Evolutionary conservation across 495 filamentous ascomycete genomes (phyloP), one percentile per base, ranked within the genome.

Genomic region (Penicillium taxi): DNA sequence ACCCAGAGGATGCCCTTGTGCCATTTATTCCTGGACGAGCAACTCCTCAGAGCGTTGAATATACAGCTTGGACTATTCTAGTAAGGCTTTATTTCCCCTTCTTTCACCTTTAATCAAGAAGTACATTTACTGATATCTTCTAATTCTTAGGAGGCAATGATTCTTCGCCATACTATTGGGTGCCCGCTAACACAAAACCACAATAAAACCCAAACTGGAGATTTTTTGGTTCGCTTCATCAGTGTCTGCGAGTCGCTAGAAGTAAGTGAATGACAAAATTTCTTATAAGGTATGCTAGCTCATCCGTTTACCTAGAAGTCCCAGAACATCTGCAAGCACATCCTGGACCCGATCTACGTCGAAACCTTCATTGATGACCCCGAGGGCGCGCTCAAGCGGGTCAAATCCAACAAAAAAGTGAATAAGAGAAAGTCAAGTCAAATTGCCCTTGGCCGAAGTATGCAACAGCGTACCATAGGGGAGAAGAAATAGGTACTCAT

Each of bases 321-420:
- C 26, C 65, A 67, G 37, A 61, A 61, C 0, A 55, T 65, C 9
- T 62, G 59, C 47, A 64, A 66, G 43, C 64, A 67, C 27, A 26
- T 66, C 8, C 31, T 66, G 11, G 61, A 58, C 24, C 35, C 58
- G 0, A 17, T 38, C 3, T 66, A 58, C 29, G 30, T 56, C 15
- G 23, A 52, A 23, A 12, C 18, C 0, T 47, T 68, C 15, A 45
- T 63, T n/a, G 55, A 65, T 11, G 59, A 68, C 21, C 64, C 64
- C 7, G 8, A 33, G 1, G 42, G 23, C 2, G 40, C 48, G 5
- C 9, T 34, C 8, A 52, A 50, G 24, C 50, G 56, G 17, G 48
- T 59, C n/a, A 19, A 33, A 4, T 16, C 42, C 4, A 59, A 59
- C 45, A 52, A 51, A 24, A 18, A 15, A 1, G 29, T 59, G 17